phyloP scores from a whole-genome alignment of 768 basidiomycete species.

The Mycena chlorophos region DNA sequence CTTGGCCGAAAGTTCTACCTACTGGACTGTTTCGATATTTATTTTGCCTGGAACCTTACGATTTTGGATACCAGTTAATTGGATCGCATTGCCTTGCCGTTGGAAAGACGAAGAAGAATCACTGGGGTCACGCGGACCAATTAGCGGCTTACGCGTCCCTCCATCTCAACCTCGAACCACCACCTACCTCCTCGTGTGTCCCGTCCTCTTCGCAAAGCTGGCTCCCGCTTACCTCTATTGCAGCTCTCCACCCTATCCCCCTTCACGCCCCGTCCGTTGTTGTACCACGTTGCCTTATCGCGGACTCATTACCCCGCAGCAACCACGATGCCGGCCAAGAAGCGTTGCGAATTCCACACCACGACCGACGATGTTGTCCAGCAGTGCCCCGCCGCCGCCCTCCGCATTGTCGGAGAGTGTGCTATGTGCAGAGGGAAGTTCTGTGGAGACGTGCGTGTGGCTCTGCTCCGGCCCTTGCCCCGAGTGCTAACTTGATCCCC shows the following conservation, averaged over 20 bases:
- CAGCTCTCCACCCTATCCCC: neutral
- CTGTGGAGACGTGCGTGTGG: slow-evolving; percentile 66
- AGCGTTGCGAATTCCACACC: slow-evolving; percentile 74
- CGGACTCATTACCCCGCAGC: neutral
- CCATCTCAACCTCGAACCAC: neutral
- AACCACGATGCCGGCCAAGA: slow-evolving; percentile 73
- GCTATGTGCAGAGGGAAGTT: slow-evolving; percentile 77
- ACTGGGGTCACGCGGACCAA: neutral
- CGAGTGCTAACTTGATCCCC: slow-evolving; percentile 22
- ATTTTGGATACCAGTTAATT: neutral
- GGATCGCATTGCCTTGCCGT: neutral
- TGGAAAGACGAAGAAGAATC: neutral
- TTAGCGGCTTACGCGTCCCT: neutral
- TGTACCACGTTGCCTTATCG: neutral
- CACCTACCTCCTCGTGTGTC: slow-evolving; percentile 5
- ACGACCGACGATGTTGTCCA: slow-evolving; percentile 35
- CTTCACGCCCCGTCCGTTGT: neutral
- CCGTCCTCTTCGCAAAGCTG: neutral
- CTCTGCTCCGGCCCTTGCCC: slow-evolving; percentile 14
- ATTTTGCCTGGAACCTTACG: slow-evolving; percentile 1
- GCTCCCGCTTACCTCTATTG: neutral
- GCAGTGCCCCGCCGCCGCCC: slow-evolving; percentile 75
- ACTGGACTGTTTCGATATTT: slow-evolving; percentile 14
- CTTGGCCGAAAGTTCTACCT: slow-evolving; percentile 3
- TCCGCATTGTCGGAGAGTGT: slow-evolving; percentile 85